These are phyloP conservation scores for Phoma sp. DNA, from an alignment of 2,329 filamentous ascomycete species.

Conservation along the genomic window DNA sequence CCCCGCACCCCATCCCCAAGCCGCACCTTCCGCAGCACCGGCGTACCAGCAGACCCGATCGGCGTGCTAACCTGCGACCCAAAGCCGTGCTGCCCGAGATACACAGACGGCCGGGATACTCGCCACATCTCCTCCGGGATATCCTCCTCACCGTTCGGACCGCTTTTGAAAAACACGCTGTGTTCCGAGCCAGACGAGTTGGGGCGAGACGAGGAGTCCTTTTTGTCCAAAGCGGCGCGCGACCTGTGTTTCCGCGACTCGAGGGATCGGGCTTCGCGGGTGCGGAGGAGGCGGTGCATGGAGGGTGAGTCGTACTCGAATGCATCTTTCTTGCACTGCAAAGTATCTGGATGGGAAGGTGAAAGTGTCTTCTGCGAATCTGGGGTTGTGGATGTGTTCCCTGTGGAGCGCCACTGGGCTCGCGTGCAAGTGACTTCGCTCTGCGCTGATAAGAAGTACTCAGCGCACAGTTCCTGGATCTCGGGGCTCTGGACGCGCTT, in stretches of 20 bases:
- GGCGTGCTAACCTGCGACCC: constrained; percentile 21
- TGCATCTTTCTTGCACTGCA: no score
- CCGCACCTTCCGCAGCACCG: background rate
- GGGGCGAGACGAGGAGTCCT: background rate
- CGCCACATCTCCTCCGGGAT: constrained; percentile 25
- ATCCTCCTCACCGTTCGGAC: constrained; percentile 5
- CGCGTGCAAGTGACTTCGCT: constrained; percentile 9
- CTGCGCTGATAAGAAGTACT: constrained; percentile 16
- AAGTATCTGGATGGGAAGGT: no score
- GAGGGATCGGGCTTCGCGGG: background rate
- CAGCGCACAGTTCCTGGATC: constrained; percentile 22
- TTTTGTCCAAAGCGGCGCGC: background rate
- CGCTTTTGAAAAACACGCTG: background rate
- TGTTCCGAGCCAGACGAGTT: background rate
- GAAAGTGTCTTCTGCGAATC: background rate
- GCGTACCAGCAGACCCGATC: constrained; percentile 12
- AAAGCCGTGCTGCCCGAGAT: background rate
- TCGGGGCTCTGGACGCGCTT: constrained; percentile 12
- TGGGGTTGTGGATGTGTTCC: no score
- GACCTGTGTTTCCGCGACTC: background rate
- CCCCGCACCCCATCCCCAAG: no score
- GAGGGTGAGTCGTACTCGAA: constrained; percentile 3
- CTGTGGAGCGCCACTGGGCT: constrained; percentile 17
- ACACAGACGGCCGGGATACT: constrained; percentile 20
- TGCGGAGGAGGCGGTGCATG: background rate